Percentiles rank a stretch among this genome's conserved stretches.
phyloP scores from a whole-genome alignment of 73 alveolate genomes.

The Paramecium octaurelia region DNA sequence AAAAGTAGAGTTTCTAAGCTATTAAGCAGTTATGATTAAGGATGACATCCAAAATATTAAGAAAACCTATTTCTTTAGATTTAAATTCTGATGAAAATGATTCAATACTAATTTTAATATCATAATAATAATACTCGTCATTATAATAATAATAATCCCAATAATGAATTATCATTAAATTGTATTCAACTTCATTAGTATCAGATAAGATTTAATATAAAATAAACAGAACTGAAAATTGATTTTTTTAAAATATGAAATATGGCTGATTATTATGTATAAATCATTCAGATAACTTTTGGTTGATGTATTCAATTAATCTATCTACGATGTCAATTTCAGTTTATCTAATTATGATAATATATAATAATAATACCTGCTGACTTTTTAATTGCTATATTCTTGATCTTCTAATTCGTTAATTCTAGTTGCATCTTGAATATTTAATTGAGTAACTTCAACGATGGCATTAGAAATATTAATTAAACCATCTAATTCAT shows the following conservation, averaged over 20 bases:
- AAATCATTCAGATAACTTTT: slow-evolving; percentile 39
- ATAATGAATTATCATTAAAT: too few relatives aligned
- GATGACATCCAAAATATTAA: too few relatives aligned
- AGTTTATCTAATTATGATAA: background rate
- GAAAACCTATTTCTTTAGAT: too few relatives aligned
- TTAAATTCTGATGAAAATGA: too few relatives aligned
- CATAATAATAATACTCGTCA: too few relatives aligned
- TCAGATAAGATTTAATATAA: too few relatives aligned
- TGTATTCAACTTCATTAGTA: too few relatives aligned
- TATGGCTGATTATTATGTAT: background rate
- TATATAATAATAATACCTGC: slow-evolving; percentile 24
- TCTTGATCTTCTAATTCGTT: background rate
- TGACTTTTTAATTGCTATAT: slow-evolving; percentile 15
- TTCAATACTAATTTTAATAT: too few relatives aligned
- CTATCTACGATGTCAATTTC: slow-evolving; percentile 51
- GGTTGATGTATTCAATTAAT: slow-evolving; percentile 18
- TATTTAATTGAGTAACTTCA: slow-evolving; percentile 23
- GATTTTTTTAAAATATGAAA: background rate
- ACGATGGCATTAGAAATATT: slow-evolving; percentile 43
- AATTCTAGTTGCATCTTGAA: background rate
- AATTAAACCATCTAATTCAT: slow-evolving; percentile 46
- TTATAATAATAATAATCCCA: too few relatives aligned
- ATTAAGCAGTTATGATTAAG: too few relatives aligned
- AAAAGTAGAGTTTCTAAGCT: too few relatives aligned
- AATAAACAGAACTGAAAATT: background rate